Conservation (phyloP, 2,329 filamentous ascomycete genomes). For the Aureobasidium pullulans region DNA sequence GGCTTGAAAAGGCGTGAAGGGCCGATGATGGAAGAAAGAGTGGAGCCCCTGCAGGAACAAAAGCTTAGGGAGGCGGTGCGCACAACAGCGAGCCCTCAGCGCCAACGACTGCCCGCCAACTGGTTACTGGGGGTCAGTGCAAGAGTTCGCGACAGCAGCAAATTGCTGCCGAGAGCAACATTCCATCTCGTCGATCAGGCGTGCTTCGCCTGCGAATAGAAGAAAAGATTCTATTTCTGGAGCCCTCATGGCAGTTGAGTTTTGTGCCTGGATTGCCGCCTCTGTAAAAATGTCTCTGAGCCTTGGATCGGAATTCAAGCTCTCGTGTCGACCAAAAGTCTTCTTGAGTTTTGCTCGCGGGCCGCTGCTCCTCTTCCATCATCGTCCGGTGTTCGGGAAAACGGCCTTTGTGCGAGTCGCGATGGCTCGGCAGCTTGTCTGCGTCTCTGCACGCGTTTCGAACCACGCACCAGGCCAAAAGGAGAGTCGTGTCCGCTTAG, state of each 20-base stretch:
- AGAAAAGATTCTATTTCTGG: conserved; percentile 10
- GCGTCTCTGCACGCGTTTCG: conserved; percentile 9
- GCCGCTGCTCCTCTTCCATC: conserved; percentile 11
- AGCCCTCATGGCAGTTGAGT: neutral
- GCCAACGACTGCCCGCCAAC: neutral
- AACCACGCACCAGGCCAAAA: neutral
- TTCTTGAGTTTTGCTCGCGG: neutral
- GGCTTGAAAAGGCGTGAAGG: neutral
- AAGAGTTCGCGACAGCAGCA: conserved; percentile 11
- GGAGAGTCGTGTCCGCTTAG: neutral
- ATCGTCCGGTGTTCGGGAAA: conserved; percentile 2
- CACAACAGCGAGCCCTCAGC: conserved; percentile 8
- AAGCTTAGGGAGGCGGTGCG: conserved; percentile 11
- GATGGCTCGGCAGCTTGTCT: neutral
- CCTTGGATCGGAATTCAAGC: neutral
- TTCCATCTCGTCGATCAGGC: conserved; percentile 5
- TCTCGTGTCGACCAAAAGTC: conserved; percentile 5
- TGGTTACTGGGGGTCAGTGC: conserved; percentile 3
- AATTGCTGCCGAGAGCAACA: conserved; percentile 8
- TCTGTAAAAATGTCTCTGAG: neutral
- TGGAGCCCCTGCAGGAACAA: conserved; percentile 15
- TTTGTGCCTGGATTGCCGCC: conserved; percentile 3
- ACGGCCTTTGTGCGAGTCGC: conserved; percentile 1
- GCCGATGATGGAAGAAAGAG: conserved; percentile 14
- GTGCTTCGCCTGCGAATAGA: conserved; percentile 11